Conservation (phyloP, 108 stramenopile species). For the Fistulifera pelliculosa region DNA sequence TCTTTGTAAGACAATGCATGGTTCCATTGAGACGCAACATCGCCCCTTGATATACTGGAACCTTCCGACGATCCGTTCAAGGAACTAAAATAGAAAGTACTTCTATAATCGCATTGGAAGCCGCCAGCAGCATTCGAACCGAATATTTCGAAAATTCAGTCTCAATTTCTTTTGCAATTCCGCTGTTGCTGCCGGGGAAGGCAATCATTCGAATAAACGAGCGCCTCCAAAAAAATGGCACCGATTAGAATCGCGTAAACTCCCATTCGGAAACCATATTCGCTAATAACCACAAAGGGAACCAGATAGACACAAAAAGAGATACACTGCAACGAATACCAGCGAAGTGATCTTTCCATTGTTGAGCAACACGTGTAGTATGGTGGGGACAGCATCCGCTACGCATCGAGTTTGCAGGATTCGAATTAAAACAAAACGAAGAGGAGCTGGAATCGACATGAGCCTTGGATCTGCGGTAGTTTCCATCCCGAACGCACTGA, state of each 20-base stretch:
- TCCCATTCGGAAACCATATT: slow-evolving; percentile 49
- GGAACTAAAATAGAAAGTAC: slow-evolving; percentile 22
- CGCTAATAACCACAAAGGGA: slow-evolving; percentile 47
- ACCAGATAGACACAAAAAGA: slow-evolving; percentile 32
- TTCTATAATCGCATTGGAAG: slow-evolving; percentile 33
- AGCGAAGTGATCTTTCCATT: slow-evolving; percentile 36
- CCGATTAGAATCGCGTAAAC: slow-evolving; percentile 31
- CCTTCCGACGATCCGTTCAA: background rate
- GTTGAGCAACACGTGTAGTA: slow-evolving; percentile 20
- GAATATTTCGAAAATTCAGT: slow-evolving; percentile 73
- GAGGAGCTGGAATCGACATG: no score
- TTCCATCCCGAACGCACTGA: no score
- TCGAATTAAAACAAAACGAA: background rate
- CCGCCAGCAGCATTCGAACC: slow-evolving; percentile 55
- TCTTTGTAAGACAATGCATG: slow-evolving; percentile 49
- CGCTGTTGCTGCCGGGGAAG: slow-evolving; percentile 69
- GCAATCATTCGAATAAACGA: slow-evolving; percentile 65
- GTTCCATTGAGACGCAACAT: slow-evolving; percentile 35
- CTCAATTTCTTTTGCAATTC: slow-evolving; percentile 66
- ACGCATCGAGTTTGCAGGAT: slow-evolving; percentile 2
- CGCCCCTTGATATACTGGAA: no score
- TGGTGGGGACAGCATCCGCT: slow-evolving; percentile 36
- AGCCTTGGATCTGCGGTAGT: no score
- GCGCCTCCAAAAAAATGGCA: slow-evolving; percentile 38
- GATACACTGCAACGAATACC: slow-evolving; percentile 20